phyloP scores from a whole-genome alignment of 176 grass and related monocot genomes.

The Thinopyrum elongatum region DNA sequence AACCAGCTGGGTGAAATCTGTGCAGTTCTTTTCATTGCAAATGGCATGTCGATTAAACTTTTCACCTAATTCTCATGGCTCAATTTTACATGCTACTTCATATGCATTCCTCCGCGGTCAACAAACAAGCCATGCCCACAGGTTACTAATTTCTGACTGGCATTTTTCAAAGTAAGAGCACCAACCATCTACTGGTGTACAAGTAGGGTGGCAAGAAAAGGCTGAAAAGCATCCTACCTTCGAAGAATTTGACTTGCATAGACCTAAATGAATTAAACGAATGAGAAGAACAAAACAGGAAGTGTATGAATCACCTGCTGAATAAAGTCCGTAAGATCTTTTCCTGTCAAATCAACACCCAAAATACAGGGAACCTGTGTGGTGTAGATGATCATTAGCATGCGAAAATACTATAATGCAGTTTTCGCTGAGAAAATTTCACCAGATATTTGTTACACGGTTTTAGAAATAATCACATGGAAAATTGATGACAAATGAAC shows the following conservation, averaged over 20 bases:
- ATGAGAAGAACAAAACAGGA: constrained; percentile 12
- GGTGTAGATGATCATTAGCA: constrained; percentile 28
- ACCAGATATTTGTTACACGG: background rate
- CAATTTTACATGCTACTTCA: background rate
- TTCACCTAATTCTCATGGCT: background rate
- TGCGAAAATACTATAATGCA: background rate
- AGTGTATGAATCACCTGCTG: constrained; percentile 56
- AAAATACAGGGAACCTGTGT: constrained; percentile 96
- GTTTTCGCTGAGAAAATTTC: background rate
- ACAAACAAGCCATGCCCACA: background rate
- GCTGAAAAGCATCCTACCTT: background rate
- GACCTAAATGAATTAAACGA: background rate
- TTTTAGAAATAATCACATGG: background rate
- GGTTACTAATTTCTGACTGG: background rate
- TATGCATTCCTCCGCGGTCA: background rate
- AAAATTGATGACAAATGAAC: background rate
- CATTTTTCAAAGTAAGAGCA: background rate
- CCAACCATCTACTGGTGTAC: background rate
- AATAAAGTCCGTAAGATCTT: constrained; percentile 91
- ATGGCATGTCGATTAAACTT: background rate
- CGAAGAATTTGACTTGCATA: background rate
- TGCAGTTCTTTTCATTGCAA: background rate
- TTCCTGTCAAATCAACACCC: constrained; percentile 75
- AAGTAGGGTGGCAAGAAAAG: background rate
- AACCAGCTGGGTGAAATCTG: background rate